Conservation (phyloP, 176 grass and related monocot genomes). For the Phragmites australis region DNA sequence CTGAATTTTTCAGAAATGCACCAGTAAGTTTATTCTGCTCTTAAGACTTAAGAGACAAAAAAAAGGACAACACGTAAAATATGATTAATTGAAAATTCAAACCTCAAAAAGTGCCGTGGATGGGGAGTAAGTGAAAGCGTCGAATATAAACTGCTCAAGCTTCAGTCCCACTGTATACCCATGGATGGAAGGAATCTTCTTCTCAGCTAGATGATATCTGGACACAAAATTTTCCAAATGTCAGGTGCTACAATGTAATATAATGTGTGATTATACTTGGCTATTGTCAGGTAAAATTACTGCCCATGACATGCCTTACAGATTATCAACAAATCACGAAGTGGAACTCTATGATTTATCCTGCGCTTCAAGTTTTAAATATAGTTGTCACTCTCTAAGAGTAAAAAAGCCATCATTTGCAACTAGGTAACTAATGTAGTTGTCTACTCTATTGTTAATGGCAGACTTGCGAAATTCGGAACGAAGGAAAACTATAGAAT, state of each 20-base stretch:
- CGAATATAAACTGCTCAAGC: conserved; percentile 90
- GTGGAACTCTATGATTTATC: not conserved
- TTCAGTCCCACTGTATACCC: conserved; percentile 75
- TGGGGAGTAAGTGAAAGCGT: conserved; percentile 87
- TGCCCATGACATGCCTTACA: not conserved
- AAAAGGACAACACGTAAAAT: not conserved
- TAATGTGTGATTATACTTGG: not conserved
- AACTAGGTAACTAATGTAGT: not conserved
- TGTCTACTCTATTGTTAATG: not conserved
- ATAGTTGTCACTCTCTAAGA: conserved; percentile 9
- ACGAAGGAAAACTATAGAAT: conserved; percentile 18
- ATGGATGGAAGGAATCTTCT: conserved; percentile 96
- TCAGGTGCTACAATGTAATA: not conserved
- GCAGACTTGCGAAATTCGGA: not conserved
- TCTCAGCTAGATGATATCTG: conserved; percentile 95
- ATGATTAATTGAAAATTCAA: not conserved
- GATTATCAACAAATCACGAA: not conserved
- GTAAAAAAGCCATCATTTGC: conserved; percentile 4
- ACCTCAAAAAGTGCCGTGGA: conserved; percentile 94
- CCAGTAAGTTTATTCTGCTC: not conserved
- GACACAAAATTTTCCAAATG: conserved; percentile 3
- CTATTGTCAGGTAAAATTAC: conserved; percentile 12
- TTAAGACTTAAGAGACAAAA: not conserved
- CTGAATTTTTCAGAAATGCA: conserved; percentile 38
- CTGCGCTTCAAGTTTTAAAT: not conserved